Evolutionary conservation across 805 yeast species (phyloP).

Genomic region (Candida sphagnicola): DNA sequence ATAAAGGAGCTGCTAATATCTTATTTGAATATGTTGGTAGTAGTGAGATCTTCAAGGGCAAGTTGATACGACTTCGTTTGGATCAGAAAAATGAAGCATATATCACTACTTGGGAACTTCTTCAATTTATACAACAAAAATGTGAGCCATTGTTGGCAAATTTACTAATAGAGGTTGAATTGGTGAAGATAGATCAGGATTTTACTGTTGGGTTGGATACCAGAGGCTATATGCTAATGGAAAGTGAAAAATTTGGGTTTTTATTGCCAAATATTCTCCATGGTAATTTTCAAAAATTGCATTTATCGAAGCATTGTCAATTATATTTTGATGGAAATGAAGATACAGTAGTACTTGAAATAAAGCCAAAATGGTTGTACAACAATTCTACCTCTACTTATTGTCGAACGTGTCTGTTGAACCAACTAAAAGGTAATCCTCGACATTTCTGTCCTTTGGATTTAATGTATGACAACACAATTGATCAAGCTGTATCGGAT

Average conservation of each 20-base stretch:
- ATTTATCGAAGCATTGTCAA: conserved; percentile 33
- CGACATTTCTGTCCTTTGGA: conserved; percentile 48
- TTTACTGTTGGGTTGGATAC: conserved; percentile 27
- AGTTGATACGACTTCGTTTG: conserved; percentile 36
- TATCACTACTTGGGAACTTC: conserved; percentile 37
- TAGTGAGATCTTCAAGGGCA: conserved; percentile 26
- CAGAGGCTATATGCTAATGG: conserved; percentile 24
- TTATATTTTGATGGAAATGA: conserved; percentile 13
- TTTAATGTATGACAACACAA: conserved; percentile 27
- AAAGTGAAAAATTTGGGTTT: conserved; percentile 40
- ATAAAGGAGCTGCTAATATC: conserved; percentile 48
- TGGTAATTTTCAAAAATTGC: conserved; percentile 20
- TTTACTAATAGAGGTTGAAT: conserved; percentile 28
- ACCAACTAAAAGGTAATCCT: conserved; percentile 25
- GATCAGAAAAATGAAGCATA: conserved; percentile 30
- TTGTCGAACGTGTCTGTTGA: conserved; percentile 59
- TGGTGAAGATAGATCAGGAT: conserved; percentile 25
- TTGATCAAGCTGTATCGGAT: conserved; percentile 33
- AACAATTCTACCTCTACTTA: conserved; percentile 39
- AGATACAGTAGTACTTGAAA: conserved; percentile 35
- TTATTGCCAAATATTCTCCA: conserved; percentile 40
- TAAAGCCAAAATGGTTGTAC: conserved; percentile 62
- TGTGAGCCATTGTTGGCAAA: conserved; percentile 28
- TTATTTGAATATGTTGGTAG: conserved; percentile 39
- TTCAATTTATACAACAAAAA: conserved; percentile 34